Evolutionary conservation across 805 yeast species (phyloP).

Genomic region (Spencermartinsiella europaea): DNA sequence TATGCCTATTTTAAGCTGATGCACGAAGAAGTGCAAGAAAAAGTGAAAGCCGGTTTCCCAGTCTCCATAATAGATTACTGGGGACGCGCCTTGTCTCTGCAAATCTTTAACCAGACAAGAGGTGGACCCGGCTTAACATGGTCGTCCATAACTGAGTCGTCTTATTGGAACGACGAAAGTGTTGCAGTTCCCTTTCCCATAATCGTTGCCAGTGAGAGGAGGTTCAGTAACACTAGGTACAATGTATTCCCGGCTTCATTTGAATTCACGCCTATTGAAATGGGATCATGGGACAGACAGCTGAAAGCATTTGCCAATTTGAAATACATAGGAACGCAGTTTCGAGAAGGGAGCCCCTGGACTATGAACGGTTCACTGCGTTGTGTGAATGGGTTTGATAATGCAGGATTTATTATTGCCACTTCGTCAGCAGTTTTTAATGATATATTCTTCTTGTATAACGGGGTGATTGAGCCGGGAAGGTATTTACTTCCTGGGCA

Average conservation of each 20-base stretch:
- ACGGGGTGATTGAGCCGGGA: constrained; percentile 2
- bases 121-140: constrained; percentile 55
- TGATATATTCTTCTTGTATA: constrained; percentile 3
- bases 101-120: constrained; percentile 49
- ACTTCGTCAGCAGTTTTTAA: constrained; percentile 61
- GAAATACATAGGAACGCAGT: constrained; percentile 62
- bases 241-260: constrained; percentile 50
- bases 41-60: constrained; percentile 62
- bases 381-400: constrained; percentile 69
- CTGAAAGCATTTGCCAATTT: constrained; percentile 57
- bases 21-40: constrained; percentile 23
- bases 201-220: constrained; percentile 42
- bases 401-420: constrained; percentile 74
- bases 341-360: constrained; percentile 43
- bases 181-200: constrained; percentile 62
- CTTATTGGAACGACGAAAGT: constrained; percentile 50
- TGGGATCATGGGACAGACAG: constrained; percentile 85
- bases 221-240: constrained; percentile 42
- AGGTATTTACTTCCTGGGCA: constrained; percentile 1
- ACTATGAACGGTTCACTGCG: constrained; percentile 6
- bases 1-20: constrained; percentile 7
- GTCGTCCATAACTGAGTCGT: constrained; percentile 49
- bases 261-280: constrained; percentile 51
- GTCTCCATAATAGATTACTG: constrained; percentile 68
- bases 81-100: constrained; percentile 67